phyloP scores from a whole-genome alignment of 1,284 basidiomycete species.

The Laetiporus sulphureus region DNA sequence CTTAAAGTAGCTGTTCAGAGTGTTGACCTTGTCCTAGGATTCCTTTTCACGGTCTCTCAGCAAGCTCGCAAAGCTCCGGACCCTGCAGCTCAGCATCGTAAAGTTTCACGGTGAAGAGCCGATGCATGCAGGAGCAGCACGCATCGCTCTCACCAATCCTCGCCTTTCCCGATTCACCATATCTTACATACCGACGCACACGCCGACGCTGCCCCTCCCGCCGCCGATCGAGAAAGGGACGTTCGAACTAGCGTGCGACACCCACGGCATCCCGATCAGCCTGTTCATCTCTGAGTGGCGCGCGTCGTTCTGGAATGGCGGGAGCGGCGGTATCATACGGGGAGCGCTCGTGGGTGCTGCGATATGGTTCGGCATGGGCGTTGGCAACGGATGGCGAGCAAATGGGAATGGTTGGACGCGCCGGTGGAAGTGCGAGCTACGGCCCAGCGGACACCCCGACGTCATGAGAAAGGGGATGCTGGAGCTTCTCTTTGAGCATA shows the following conservation, averaged over 20 bases:
- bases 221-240: slow-evolving; percentile 33
- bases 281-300: slow-evolving; percentile 41
- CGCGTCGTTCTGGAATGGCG: slow-evolving; percentile 23
- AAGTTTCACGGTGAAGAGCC: slow-evolving; percentile 58
- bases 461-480: slow-evolving; percentile 26
- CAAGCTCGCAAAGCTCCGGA: slow-evolving; percentile 52
- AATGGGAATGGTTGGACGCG: slow-evolving; percentile 14
- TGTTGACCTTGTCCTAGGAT: slow-evolving; percentile 26
- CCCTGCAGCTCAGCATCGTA: slow-evolving; percentile 55
- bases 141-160: slow-evolving; percentile 58
- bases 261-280: slow-evolving; percentile 35
- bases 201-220: slow-evolving; percentile 28
- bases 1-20: slow-evolving; percentile 5
- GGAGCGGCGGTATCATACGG: slow-evolving; percentile 4
- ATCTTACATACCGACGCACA: slow-evolving; percentile 46
- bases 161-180: slow-evolving; percentile 56
- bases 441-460: slow-evolving; percentile 37
- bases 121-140: slow-evolving; percentile 47
- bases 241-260: slow-evolving; percentile 43
- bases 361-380: slow-evolving; percentile 16
- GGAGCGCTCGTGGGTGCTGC: slow-evolving; percentile 19
- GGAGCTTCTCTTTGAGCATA: slow-evolving; percentile 46
- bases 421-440: slow-evolving; percentile 39
- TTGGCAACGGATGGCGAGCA: slow-evolving; percentile 5
- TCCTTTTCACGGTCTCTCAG: slow-evolving; percentile 34